Base-by-base conservation (phyloP, 129 eudicot species). In the Dittrichia graveolens region DNA sequence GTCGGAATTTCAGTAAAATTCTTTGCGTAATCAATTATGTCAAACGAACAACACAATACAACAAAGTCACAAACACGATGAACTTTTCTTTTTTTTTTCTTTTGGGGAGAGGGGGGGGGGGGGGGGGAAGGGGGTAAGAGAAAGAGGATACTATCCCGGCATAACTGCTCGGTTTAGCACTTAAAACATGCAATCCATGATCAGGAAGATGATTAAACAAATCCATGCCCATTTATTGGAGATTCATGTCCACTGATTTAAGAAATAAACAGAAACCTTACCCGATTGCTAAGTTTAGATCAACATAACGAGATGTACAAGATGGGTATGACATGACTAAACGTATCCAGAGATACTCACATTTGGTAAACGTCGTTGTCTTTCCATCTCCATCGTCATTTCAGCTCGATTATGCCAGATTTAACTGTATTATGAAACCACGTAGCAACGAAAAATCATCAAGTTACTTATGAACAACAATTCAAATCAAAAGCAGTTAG, bases 291-390 rank as follows among this genome's bases (percentile, higher is more conserved):
- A 53, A 44, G 59, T 72, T 55, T 13, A 53, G 53, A 69, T 70
- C 59, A 75, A 13, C 53, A 41, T 54, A 61, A 49, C 15, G 44
- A 69, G 71, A 69, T 43, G 60, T 45, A 67, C 56, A 34, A 44
- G 55, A 50, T 56, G 52, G 14, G 16, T 47, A 76, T 57, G 11
- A 7, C 34, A 34, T 6, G 43, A 35, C 54, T 13, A 13, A 63
- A 67, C 24, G 38, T 40, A 61, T 63, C n/a, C 8, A 49, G 57
- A 58, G 72, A 68, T 68, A 49, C 87, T 75, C 40, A 83, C 79
- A 75, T 79, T 65, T 37, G 45, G 76, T 71, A 70, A 58, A 52
- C 81, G 60, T 46, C 59, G 67, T 18, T 40, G 62, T 37, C 61
- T 71, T 13, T 58, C 76, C 63, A 40, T 79, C 68, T 48, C 71